Percentiles rank a stretch among this genome's conserved stretches.
phyloP scores from a whole-genome alignment of 805 yeast genomes.

The Ogataea henricii region DNA sequence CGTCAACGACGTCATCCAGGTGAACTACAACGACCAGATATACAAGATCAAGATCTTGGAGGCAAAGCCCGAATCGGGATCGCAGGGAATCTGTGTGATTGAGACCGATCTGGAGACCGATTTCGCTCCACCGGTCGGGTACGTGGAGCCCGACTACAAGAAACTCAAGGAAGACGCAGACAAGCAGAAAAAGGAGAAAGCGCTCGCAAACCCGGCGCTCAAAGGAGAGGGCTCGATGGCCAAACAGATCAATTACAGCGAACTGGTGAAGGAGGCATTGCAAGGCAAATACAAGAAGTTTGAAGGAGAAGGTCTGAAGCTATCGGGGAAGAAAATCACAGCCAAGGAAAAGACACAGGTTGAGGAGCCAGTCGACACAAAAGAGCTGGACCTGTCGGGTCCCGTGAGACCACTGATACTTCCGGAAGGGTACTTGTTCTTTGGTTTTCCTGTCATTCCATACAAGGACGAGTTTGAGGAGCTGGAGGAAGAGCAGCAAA shows the following conservation, averaged over 20 bases:
- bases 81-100: slow-evolving; percentile 83
- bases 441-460: slow-evolving; percentile 82
- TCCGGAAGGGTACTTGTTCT: slow-evolving; percentile 86
- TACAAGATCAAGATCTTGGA: slow-evolving; percentile 85
- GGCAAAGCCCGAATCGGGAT: slow-evolving; percentile 70
- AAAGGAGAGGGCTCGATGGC: slow-evolving; percentile 72
- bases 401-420: slow-evolving; percentile 71
- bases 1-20: slow-evolving; percentile 79
- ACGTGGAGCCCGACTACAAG: slow-evolving; percentile 83
- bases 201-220: slow-evolving; percentile 38
- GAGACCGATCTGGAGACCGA: slow-evolving; percentile 97
- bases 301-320: slow-evolving; percentile 66
- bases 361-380: slow-evolving; percentile 19
- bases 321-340: slow-evolving; percentile 58
- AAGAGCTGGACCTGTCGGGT: slow-evolving; percentile 50
- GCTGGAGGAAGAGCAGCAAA: slow-evolving; percentile 26
- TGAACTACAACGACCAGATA: slow-evolving; percentile 75
- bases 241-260: slow-evolving; percentile 62
- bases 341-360: slow-evolving; percentile 14
- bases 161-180: slow-evolving; percentile 42
- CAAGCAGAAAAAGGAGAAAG: slow-evolving; percentile 38
- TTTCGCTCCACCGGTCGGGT: slow-evolving; percentile 98
- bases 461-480: slow-evolving; percentile 43
- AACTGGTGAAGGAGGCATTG: slow-evolving; percentile 49
- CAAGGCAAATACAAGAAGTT: slow-evolving; percentile 38